Conservation (phyloP, 2,329 filamentous ascomycete species). For the Onygenales sp. region DNA sequence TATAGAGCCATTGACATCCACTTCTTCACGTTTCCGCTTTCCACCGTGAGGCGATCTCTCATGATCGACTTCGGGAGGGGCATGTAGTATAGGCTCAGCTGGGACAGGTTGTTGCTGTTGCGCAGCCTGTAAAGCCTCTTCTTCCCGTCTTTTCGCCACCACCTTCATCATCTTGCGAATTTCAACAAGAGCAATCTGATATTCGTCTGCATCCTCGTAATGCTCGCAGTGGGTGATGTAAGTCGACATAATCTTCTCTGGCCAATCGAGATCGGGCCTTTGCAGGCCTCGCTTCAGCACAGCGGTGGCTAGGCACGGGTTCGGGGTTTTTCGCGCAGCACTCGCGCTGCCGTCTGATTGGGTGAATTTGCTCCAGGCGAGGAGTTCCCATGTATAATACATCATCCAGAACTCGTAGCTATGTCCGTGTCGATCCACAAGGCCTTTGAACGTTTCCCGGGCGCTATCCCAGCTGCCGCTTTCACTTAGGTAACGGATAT, state of each 20-base stretch:
- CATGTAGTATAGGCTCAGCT: constrained; percentile 14
- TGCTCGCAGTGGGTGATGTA: constrained; percentile 62
- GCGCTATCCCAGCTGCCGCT: constrained; percentile 69
- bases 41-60: constrained; percentile 21
- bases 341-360: constrained; percentile 43
- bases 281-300: constrained; percentile 64
- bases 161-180: constrained; percentile 59
- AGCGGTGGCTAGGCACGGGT: constrained; percentile 64
- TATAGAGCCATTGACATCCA: constrained; percentile 41
- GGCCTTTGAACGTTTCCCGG: constrained; percentile 63
- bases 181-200: constrained; percentile 65
- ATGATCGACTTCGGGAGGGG: constrained; percentile 18
- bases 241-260: constrained; percentile 39
- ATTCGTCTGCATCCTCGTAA: constrained; percentile 67
- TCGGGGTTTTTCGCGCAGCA: constrained; percentile 47
- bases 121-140: constrained; percentile 52
- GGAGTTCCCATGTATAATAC: constrained; percentile 88
- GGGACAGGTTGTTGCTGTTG: constrained; percentile 2
- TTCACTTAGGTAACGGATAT: constrained; percentile 84
- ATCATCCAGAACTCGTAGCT: constrained; percentile 90
- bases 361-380: constrained; percentile 52
- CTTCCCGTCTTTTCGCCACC: constrained; percentile 54
- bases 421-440: constrained; percentile 60
- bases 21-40: constrained; percentile 64
- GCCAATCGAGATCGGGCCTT: constrained; percentile 40